These are phyloP conservation scores for Lepidium sativum DNA, from an alignment of 345 rosid species.

Conservation along the genomic window DNA sequence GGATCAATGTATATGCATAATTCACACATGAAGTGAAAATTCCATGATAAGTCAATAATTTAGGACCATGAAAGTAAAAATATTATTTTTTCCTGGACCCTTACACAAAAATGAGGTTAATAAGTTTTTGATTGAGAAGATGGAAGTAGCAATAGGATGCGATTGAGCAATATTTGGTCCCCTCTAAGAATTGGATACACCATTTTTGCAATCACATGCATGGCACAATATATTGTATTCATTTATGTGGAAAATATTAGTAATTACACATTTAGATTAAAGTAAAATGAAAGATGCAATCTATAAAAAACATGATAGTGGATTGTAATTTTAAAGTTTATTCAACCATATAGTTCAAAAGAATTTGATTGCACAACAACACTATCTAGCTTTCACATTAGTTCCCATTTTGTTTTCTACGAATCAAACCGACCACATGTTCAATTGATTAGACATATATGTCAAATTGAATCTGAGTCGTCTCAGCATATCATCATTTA, in stretches of 20 bases:
- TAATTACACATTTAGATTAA: not conserved
- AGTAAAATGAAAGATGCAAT: not conserved
- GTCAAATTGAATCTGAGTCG: no score
- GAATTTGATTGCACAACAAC: not conserved
- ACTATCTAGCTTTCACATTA: constrained; percentile 6
- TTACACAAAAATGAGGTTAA: not conserved
- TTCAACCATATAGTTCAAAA: not conserved
- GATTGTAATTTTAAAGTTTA: not conserved
- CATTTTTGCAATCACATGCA: no score
- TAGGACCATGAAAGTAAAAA: not conserved
- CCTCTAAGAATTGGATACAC: no score
- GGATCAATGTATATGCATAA: not conserved
- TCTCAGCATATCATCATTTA: constrained; percentile 10
- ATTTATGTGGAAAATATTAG: no score
- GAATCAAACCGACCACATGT: constrained; percentile 3
- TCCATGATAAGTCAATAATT: not conserved
- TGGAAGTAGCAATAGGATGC: no score
- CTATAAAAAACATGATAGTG: not conserved
- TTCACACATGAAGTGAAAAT: not conserved
- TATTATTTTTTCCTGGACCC: not conserved
- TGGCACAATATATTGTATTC: no score
- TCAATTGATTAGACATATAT: no score
- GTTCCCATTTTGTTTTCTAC: not conserved
- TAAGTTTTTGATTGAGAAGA: no score
- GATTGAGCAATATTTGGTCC: no score